Base-by-base conservation (phyloP, 2,329 filamentous ascomycete genomes). In the Calonectria pauciramosa region DNA sequence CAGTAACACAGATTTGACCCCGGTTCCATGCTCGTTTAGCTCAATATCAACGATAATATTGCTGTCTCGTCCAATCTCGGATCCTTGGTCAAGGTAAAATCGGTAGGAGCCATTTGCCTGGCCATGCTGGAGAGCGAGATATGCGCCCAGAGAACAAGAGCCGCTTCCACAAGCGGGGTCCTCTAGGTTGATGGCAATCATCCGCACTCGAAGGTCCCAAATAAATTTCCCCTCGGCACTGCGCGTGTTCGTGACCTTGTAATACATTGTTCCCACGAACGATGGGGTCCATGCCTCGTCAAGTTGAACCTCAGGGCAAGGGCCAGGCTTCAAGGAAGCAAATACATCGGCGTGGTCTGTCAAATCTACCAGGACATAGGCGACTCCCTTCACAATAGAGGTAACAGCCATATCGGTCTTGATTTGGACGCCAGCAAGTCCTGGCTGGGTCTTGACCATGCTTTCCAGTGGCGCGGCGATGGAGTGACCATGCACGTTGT, bases 101-200 rank as follows among this genome's bases (percentile, higher is more conserved):
- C 68, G 59, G 23, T 75, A 68, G 10, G 30, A 11, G 10, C 47
- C 68, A 10, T 68, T 34, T 14, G 11, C 41, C n/a, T 63, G 59
- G n/a, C 74, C 71, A 28, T 66, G 26, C 18, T 66, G 56, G 4
- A 76, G 68, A 13, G 74, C 71, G 18, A 74, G 71, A 56, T 76
- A 74, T 20, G 41, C 74, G 4, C 63, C 64, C 56, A 76, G 13
- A 10, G 68, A 51, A 47, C 74, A 71, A 5, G 60, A 74, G 28
- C 71, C 74, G 28, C 74, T 74, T 1, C 74, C 71, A 13, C 71
- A 74, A 2, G 74, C 74, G 1, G 71, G 71, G 44, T 76, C 74
- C 65, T 74, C 74, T 5, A 76, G 49, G 47, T 74, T 68, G 49
- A 76, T 76, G n/a, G 74, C 74, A 54, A 76, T 74, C 74, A 76